phyloP scores from a whole-genome alignment of 2,329 filamentous ascomycete species.

The Aureobasidium sp. region DNA sequence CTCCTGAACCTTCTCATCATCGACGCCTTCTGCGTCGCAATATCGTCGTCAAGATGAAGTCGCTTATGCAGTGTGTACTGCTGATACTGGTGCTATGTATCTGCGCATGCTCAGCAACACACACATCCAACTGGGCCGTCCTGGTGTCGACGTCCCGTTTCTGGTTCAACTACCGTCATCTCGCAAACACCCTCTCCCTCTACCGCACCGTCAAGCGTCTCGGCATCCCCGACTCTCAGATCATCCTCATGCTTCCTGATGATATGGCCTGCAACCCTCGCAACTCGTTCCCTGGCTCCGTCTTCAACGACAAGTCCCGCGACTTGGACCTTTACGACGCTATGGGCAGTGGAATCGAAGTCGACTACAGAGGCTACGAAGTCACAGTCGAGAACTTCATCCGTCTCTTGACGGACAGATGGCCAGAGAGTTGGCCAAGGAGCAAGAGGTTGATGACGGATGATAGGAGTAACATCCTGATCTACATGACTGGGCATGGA shows the following conservation, averaged over 20 bases:
- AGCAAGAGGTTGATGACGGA: constrained; percentile 96
- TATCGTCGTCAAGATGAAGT: background rate
- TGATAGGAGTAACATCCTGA: constrained; percentile 94
- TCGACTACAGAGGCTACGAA: constrained; percentile 98
- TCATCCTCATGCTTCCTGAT: constrained; percentile 99
- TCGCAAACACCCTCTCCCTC: constrained; percentile 96
- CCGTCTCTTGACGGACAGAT: constrained; percentile 90
- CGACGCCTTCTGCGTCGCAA: background rate
- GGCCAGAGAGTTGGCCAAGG: constrained; percentile 93
- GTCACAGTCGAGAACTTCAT: constrained; percentile 99
- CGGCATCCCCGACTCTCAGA: constrained; percentile 97
- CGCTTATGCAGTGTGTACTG: background rate
- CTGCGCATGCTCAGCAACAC: constrained; percentile 66
- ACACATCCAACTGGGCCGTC: constrained; percentile 99
- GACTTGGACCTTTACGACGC: constrained; percentile 97
- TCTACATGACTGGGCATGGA: constrained; percentile 99
- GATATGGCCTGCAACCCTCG: constrained; percentile 99
- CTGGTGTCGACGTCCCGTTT: constrained; percentile 99
- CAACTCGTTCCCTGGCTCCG: constrained; percentile 97
- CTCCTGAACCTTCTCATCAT: too few species aligned
- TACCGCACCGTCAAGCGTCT: constrained; percentile 99
- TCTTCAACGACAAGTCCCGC: constrained; percentile 98
- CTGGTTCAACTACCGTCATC: constrained; percentile 99
- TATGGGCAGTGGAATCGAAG: constrained; percentile 73
- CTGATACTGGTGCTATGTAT: constrained; percentile 25